Evolutionary conservation across 306 rosid genomes (phyloP), one percentile per base, ranked within the genome.

Genomic region (Prunus armeniaca): DNA sequence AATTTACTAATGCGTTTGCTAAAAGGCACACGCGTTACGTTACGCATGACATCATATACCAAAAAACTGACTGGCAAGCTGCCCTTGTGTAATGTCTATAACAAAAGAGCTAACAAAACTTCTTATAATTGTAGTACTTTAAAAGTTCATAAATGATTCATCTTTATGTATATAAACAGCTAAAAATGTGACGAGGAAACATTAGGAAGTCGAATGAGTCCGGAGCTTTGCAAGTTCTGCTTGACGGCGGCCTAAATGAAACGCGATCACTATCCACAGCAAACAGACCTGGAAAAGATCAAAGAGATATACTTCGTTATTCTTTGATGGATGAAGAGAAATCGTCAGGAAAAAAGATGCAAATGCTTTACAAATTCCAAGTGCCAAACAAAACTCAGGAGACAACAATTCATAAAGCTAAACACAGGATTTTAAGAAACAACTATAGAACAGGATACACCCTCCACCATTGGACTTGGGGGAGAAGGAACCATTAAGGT

Each of bases 181-280:
- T 55, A 62, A 80, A 30, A 56, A 28, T 19, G 18, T 54, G 34
- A 69, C 9, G 19, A 77, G 34, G 62, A 75, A 50, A 62, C 71
- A 64, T 78, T 82, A 87, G 68, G 72, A 78, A 43, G 82, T 56
- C 45, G 88, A 80, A 27, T 75, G 79, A 5, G 67, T 51, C 58
- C 70, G 86, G 58, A 80, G 81, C 74, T 84, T 88, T 55, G 96
- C 87, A 30, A 92, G 92, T 78, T 87, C 90, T 50, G 63, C 79
- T 83, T 92, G 98, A 54, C 88, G 91, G 74, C 88, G 89, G 25
- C 99, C 99, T 79, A 95, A 83, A 81, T 79, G 88, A 79, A 87
- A 85, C 43, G 97, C 99, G 5, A 89, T 81, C 73, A 83, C 78
- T 74, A 95, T 84, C 99, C 97, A 95, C 75, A 88, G 52, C 71